Evolutionary conservation across 225 moss, liverwort and hornwort genomes (phyloP).

Genomic region (Ulota crispa): DNA sequence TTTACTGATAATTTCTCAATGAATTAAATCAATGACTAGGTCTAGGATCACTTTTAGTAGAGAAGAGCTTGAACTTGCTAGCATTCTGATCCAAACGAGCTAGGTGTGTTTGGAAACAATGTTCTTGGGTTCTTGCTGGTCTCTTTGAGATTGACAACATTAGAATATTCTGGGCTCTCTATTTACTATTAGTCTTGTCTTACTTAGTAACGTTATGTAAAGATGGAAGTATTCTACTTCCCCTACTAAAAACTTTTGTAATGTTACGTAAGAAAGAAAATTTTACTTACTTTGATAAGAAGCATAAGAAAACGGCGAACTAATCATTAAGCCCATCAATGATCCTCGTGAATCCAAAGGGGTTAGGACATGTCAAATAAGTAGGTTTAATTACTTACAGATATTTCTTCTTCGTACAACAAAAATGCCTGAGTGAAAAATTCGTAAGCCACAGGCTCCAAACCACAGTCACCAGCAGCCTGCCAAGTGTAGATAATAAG

Average conservation of each 20-base stretch:
- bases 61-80: slow-evolving; percentile 1
- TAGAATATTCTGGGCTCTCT: too few species aligned
- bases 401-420: slow-evolving; percentile 94
- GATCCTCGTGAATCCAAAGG: background rate
- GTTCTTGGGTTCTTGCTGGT: too few species aligned
- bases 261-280: too few species aligned
- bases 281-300: background rate
- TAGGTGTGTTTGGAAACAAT: too few species aligned
- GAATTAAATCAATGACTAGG: background rate
- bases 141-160: too few species aligned
- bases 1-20: background rate
- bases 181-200: too few species aligned
- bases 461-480: slow-evolving; percentile 77
- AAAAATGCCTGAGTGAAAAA: slow-evolving; percentile 97
- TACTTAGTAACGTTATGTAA: too few species aligned
- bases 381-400: slow-evolving; percentile 45
- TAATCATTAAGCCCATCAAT: background rate
- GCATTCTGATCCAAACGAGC: too few species aligned
- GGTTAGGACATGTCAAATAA: background rate
- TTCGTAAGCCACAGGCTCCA: slow-evolving; percentile 96
- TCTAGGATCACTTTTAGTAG: background rate
- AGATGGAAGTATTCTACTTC: background rate
- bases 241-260: background rate
- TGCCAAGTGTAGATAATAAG: slow-evolving; percentile 27
- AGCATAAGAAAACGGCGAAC: background rate